Evolutionary conservation across 371 early-diverging fungal genomes (phyloP), one percentile per base, ranked within the genome.

Genomic region (Massospora cicadina): DNA sequence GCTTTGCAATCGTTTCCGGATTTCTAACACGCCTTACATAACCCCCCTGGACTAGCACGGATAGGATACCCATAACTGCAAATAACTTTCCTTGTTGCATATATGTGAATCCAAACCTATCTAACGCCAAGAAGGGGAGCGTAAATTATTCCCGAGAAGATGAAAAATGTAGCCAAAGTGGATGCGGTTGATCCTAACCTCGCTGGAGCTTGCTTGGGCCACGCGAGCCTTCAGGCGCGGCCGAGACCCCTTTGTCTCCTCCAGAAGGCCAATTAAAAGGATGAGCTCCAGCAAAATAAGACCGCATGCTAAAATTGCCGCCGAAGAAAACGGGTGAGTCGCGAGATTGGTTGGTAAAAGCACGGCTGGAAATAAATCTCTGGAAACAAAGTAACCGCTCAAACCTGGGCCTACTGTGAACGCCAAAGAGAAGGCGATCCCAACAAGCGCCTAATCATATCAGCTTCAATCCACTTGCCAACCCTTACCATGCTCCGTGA

Each of bases 81-180:
- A 98, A 77, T 1, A 95, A 73, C 65, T 77, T 78, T 1, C 98
- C 98, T 73, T 98, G 96, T 67, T 90, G 87, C 74, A 82, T 82
- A 71, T 91, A 85, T 17, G 81, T 78, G 66, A 89, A 98, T 55
- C 80, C 75, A 65, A 93, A 86, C 24, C 88, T 79, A 73, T 95
- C 93, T 75, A 86, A 89, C 0, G 95, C 93, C 71, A 95, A 76
- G 71, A 96, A 98, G 0, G 97, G 92, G 61, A 98, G 76, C 0
- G 97, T 96, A 75, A 93, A 98, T 74, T 98, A 98, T 92, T 3
- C 97, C 98, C 1, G 91, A 89, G 72, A 95, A 98, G 43, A 91
- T 70, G 70, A 98, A 91, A n/a, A 55, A 94, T 77, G 69, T 87
- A 93, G 5, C 83, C 72, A 68, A 91, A 89, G 70, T 94, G 94